Base-by-base conservation (phyloP, 2,329 filamentous ascomycete species). In the Ceratocystis diversiconidia region DNA sequence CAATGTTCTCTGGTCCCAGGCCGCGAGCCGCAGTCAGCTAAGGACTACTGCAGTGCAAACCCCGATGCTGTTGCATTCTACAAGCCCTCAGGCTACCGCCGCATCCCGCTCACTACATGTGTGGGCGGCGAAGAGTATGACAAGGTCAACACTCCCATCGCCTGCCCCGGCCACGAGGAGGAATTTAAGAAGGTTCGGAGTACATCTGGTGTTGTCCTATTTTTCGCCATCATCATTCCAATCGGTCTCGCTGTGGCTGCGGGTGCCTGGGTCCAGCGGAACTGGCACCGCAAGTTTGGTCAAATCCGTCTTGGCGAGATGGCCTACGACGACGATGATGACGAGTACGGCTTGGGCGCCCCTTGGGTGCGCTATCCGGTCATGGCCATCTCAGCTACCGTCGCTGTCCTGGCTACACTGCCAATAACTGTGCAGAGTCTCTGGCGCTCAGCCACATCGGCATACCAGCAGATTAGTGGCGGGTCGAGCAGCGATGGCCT, bases 261-360 rank as follows among this genome's bases (percentile, higher is more conserved):
- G 15, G 94, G 94, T 48, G 96, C 89, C 79, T 96, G 85, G 75
- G 86, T 92, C 22, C 96, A 86, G 79, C 83, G 79, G 68, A 89
- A 89, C 75, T 96, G 90, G 89, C 86, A 85, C 70, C 85, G 85
- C 75, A 95, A 95, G 73, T 95, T 97, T 73, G 94, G 94, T 10
- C 87, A 92, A 73, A 92, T 99, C 73, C 84, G 90, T 25, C 84
- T 99, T 15, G 94, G 94, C 65, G 94, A 96, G 71, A 72, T 72
- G 64, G 5, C 90, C 22, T 83, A 97, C 12, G 92, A 92, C 65
- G 94, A 96, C 71, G 76, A 78, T 69, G 84, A 97, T 12, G 94
- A 92, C 65, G 94, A 96, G 71, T 76, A 78, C 69, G 76, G 77
- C 70, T 72, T 72, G 64, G 87, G 95, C 63, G 83, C 86, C 57